Percentiles rank a stretch among this genome's conserved stretches.
phyloP scores from a whole-genome alignment of 768 basidiomycete genomes.

The Roridomyces roridus region DNA sequence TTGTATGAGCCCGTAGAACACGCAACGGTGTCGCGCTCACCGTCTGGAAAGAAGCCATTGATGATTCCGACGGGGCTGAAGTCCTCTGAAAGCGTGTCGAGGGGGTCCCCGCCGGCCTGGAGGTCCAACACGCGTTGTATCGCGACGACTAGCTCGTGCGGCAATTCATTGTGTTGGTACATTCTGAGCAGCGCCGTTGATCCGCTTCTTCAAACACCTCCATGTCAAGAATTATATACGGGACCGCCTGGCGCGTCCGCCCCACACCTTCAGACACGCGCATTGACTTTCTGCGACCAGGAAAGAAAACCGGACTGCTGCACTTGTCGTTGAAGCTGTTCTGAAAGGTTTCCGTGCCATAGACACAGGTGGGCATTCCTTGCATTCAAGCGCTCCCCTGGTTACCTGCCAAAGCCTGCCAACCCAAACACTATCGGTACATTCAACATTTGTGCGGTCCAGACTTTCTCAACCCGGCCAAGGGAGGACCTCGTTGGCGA shows the following conservation, averaged over 20 bases:
- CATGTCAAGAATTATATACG: slow-evolving; percentile 58
- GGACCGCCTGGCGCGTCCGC: slow-evolving; percentile 59
- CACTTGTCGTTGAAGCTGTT: slow-evolving; percentile 74
- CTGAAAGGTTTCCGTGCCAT: slow-evolving; percentile 80
- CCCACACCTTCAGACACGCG: neutral
- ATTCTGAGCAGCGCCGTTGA: slow-evolving; percentile 22
- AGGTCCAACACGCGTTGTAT: slow-evolving; percentile 76
- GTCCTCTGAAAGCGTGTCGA: slow-evolving; percentile 62
- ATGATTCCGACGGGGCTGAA: slow-evolving; percentile 64
- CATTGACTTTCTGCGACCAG: slow-evolving; percentile 47
- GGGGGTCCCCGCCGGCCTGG: slow-evolving; percentile 55
- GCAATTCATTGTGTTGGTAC: slow-evolving; percentile 58
- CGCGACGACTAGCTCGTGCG: slow-evolving; percentile 69
- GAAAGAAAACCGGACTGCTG: slow-evolving; percentile 78
- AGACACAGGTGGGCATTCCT: slow-evolving; percentile 68
- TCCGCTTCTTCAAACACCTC: slow-evolving; percentile 12
- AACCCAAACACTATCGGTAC: slow-evolving; percentile 77
- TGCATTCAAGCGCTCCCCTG: neutral
- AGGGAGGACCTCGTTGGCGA: slow-evolving; percentile 85
- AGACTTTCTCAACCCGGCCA: slow-evolving; percentile 8
- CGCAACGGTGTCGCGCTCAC: slow-evolving; percentile 41
- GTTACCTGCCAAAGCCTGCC: slow-evolving; percentile 53
- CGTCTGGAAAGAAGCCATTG: slow-evolving; percentile 82
- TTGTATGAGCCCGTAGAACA: slow-evolving; percentile 13
- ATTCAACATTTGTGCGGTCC: slow-evolving; percentile 7